Percentiles rank a stretch among this genome's conserved stretches.
Conservation (phyloP, 805 yeast genomes). For the Suhomyces faveliae region DNA sequence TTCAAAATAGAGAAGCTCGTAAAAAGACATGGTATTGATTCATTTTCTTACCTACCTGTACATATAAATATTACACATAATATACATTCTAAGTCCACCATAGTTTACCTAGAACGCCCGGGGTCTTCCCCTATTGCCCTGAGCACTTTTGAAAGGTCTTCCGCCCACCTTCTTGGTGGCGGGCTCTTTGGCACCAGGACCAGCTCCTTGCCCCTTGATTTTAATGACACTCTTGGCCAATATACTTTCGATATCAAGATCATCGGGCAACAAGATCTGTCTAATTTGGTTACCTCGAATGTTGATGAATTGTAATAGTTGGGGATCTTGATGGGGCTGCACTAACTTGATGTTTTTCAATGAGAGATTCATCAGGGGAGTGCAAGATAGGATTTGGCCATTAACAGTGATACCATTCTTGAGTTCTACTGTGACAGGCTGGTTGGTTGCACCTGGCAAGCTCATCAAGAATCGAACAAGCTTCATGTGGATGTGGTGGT, state of each 20-base stretch:
- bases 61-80: background rate
- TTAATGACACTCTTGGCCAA: conserved; percentile 51
- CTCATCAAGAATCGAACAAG: conserved; percentile 79
- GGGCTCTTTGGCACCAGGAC: conserved; percentile 30
- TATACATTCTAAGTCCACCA: background rate
- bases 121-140: conserved; percentile 19
- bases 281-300: conserved; percentile 89
- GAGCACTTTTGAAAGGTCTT: conserved; percentile 10
- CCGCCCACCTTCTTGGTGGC: conserved; percentile 12
- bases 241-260: conserved; percentile 67
- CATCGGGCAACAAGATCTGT: conserved; percentile 80
- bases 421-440: conserved; percentile 85
- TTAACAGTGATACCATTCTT: conserved; percentile 86
- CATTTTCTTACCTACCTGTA: background rate
- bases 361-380: conserved; percentile 89
- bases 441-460: conserved; percentile 59
- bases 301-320: conserved; percentile 71
- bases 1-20: conserved; percentile 33
- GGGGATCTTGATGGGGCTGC: conserved; percentile 65
- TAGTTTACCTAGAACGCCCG: conserved; percentile 1
- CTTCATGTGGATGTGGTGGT: conserved; percentile 45
- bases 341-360: conserved; percentile 79
- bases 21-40: conserved; percentile 35
- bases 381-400: conserved; percentile 80
- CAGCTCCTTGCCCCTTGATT: conserved; percentile 44